Evolutionary conservation across 2,329 filamentous ascomycete genomes (phyloP), one percentile per base, ranked within the genome.

Genomic region (Ophiostoma piceae): DNA sequence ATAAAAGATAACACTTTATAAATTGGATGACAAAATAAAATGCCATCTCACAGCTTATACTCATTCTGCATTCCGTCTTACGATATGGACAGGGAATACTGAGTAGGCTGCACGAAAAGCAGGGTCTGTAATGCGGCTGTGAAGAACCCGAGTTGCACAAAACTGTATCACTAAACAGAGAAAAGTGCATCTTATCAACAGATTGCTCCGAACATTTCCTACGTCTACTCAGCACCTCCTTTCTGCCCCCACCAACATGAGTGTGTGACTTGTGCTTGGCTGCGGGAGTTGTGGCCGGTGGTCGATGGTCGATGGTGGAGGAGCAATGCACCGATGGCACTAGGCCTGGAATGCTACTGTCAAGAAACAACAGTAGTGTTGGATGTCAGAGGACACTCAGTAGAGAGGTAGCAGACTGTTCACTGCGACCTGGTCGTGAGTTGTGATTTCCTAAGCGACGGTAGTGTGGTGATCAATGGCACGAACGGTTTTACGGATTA

Each of bases 111-210:
- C 57, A 32, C 57, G 26, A 62, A 62, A 64, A 64, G 26, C 26
- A 64, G 60, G 60, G 60, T 65, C 62, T 64, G 60, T 35, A 37
- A 64, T 64, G 62, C 62, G 62, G 62, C 62, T 65, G 62, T 37
- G 62, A 65, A 65, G 62, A 65, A 65, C 62, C 62, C 62, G 62
- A 65, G 62, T 65, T 39, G 32, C 35, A 65, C 62, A 39, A 37
- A 22, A 39, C 3, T 65, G 32, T 47, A 37, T 32, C 16, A 37
- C 2, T 22, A 37, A 39, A 22, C 32, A 65, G 16, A 11, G 8
- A 22, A 6, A 39, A 39, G 11, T 6, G 14, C 2, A 4, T 11
- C 4, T 60, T 32, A 8, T 12, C 19, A 12, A n/a, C 60, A 7
- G 60, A 62, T 6, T 16, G 19, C 11, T 2, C 26, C 57, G 16